Conservation (phyloP, 345 rosid species). For the Cardamine occulta region DNA sequence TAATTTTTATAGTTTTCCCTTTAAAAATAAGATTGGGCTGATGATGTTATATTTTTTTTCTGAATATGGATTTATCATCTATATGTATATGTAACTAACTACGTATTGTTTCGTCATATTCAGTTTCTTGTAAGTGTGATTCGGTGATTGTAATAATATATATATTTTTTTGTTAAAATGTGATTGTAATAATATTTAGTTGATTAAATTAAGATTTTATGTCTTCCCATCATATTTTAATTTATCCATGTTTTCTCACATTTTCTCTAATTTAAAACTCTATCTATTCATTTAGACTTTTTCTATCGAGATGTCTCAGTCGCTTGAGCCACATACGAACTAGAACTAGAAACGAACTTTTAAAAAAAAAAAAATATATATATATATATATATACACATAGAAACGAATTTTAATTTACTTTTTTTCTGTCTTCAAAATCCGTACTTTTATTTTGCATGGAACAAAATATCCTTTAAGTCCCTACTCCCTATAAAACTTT, state of each 20-base stretch:
- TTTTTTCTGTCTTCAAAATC: no score
- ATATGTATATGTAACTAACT: background rate
- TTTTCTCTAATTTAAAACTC: background rate
- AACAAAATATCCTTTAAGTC: no score
- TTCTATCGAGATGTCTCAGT: background rate
- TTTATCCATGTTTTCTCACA: background rate
- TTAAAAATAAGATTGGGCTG: background rate
- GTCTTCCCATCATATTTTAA: background rate
- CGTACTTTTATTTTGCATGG: no score
- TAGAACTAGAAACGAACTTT: no score
- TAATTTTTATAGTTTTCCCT: background rate
- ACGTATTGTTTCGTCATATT: constrained; percentile 15
- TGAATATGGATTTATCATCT: constrained; percentile 26
- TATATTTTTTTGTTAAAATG: no score
- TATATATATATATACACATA: no score
- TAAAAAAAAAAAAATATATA: no score
- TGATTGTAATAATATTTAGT: constrained; percentile 14
- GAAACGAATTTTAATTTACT: no score
- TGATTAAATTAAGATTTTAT: background rate
- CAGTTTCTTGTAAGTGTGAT: constrained; percentile 24
- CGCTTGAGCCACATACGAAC: no score
- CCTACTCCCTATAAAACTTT: no score
- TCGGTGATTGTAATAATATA: constrained; percentile 14
- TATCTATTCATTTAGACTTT: background rate
- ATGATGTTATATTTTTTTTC: background rate